Conservation (phyloP, 2,329 filamentous ascomycete genomes). For the Aspergillus awamori region DNA sequence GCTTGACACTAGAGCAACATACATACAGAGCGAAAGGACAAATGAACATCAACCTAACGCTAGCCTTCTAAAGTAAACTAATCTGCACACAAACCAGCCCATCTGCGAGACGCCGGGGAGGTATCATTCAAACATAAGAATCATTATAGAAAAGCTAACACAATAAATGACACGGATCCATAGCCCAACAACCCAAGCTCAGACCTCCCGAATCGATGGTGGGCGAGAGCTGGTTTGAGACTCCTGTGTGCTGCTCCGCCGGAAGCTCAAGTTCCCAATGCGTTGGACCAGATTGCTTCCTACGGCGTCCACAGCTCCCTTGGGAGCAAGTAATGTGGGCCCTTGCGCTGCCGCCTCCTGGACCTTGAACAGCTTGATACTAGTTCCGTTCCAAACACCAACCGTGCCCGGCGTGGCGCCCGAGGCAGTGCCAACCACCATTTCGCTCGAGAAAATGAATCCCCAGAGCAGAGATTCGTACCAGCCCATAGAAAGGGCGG, state of each 20-base stretch:
- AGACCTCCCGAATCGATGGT: constrained; percentile 43
- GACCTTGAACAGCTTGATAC: constrained; percentile 84
- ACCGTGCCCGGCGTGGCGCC: constrained; percentile 73
- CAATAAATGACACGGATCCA: constrained; percentile 7
- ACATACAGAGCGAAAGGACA: background rate
- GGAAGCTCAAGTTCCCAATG: constrained; percentile 77
- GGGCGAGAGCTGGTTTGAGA: constrained; percentile 31
- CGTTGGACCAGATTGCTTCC: constrained; percentile 86
- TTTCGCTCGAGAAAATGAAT: constrained; percentile 86
- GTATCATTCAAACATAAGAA: constrained; percentile 23
- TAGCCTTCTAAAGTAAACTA: background rate
- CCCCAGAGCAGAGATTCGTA: constrained; percentile 95
- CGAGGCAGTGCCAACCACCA: constrained; percentile 60
- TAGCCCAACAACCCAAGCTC: constrained; percentile 10
- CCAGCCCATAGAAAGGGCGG: constrained; percentile 85
- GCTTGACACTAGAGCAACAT: background rate
- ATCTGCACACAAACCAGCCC: constrained; percentile 1
- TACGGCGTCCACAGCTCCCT: constrained; percentile 90
- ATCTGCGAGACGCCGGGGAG: constrained; percentile 21
- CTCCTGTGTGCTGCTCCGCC: constrained; percentile 40
- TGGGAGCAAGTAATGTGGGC: constrained; percentile 78
- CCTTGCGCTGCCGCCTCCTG: constrained; percentile 80
- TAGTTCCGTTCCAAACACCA: constrained; percentile 91
- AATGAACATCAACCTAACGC: constrained; percentile 1
- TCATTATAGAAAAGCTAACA: constrained; percentile 16